These are phyloP conservation scores for Trichophyton verrucosum DNA, from an alignment of 2,329 filamentous ascomycete genomes.

Conservation along the genomic window DNA sequence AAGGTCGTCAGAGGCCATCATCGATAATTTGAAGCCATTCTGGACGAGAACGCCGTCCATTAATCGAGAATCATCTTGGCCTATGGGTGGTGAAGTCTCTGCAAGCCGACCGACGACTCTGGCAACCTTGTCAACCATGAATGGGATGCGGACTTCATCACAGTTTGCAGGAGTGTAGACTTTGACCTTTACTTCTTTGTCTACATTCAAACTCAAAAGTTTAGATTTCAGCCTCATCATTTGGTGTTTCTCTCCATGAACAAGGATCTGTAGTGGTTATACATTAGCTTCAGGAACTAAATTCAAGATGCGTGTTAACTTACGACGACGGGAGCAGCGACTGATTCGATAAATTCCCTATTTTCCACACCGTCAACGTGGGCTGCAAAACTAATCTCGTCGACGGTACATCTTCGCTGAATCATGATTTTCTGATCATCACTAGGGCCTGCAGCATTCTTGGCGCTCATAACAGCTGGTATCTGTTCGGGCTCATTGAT, in stretches of 20 bases:
- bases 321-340: slow-evolving; percentile 82
- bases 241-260: slow-evolving; percentile 93
- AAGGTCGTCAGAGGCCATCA: slow-evolving; percentile 94
- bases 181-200: slow-evolving; percentile 70
- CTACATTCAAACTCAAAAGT: slow-evolving; percentile 77
- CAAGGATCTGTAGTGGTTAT: slow-evolving; percentile 55
- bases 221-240: slow-evolving; percentile 97
- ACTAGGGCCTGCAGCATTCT: slow-evolving; percentile 41
- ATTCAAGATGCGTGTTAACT: slow-evolving; percentile 23
- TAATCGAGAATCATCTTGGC: slow-evolving; percentile 42
- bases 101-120: slow-evolving; percentile 94
- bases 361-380: slow-evolving; percentile 96
- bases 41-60: slow-evolving; percentile 88
- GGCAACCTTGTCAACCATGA: slow-evolving; percentile 86
- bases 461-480: slow-evolving; percentile 78
- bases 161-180: slow-evolving; percentile 91
- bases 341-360: slow-evolving; percentile 90
- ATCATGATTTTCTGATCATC: slow-evolving; percentile 86
- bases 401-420: slow-evolving; percentile 78
- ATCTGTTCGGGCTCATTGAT: slow-evolving; percentile 93
- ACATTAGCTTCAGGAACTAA: background rate
- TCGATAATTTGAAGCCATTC: slow-evolving; percentile 91
- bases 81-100: slow-evolving; percentile 56
- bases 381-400: slow-evolving; percentile 90
- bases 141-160: slow-evolving; percentile 87